phyloP scores from a whole-genome alignment of 1,139 yeast species.

The Pneumocystis canis region DNA sequence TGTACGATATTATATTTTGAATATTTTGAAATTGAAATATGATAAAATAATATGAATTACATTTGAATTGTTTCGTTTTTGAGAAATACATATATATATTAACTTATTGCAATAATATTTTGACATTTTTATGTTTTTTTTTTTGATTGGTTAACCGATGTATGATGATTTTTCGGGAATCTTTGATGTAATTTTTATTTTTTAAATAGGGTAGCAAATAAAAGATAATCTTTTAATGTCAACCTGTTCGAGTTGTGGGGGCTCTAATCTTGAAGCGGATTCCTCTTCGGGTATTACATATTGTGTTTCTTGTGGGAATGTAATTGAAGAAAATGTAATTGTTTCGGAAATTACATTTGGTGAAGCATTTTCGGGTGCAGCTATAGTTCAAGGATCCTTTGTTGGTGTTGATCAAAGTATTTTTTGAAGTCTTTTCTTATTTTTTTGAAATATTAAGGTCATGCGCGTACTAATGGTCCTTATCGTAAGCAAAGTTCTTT shows the following conservation, averaged over 20 bases:
- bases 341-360: slow-evolving; percentile 92
- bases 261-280: not conserved
- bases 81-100: too few relatives aligned
- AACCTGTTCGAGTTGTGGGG: not conserved
- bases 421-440: slow-evolving; percentile 1
- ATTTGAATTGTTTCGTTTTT: too few relatives aligned
- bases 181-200: not conserved
- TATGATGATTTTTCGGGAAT: not conserved
- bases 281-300: slow-evolving; percentile 28
- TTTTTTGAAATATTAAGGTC: slow-evolving; percentile 23
- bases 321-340: slow-evolving; percentile 80
- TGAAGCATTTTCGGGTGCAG: slow-evolving; percentile 85
- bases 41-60: too few relatives aligned
- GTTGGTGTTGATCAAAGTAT: slow-evolving; percentile 63
- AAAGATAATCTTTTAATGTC: not conserved
- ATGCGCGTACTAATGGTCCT: slow-evolving; percentile 50
- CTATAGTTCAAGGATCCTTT: slow-evolving; percentile 88
- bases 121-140: too few relatives aligned
- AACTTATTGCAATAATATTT: not conserved
- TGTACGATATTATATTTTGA: too few relatives aligned
- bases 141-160: not conserved
- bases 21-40: too few relatives aligned
- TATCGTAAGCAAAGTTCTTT: slow-evolving; percentile 26
- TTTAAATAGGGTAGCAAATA: not conserved
- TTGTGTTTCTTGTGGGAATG: slow-evolving; percentile 73